Conservation (phyloP, 371 early-diverging fungal species). For the Conidiobolus incongruus region DNA sequence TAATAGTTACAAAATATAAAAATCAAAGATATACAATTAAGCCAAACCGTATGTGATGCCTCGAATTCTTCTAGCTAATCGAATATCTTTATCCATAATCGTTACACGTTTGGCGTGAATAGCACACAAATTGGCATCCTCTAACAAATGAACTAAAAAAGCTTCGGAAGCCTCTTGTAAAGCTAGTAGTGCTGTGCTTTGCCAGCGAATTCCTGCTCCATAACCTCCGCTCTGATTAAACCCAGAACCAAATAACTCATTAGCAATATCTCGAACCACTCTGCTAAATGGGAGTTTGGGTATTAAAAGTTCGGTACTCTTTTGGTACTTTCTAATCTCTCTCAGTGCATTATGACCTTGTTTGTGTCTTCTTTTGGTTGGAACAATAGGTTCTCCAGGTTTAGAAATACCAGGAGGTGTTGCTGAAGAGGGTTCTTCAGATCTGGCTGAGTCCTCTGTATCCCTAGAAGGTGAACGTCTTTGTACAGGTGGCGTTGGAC, state of each 20-base stretch:
- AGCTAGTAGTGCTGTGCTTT: slow-evolving; percentile 52
- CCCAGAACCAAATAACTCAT: slow-evolving; percentile 10
- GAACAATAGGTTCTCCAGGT: neutral
- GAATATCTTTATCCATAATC: slow-evolving; percentile 76
- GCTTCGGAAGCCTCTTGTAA: slow-evolving; percentile 85
- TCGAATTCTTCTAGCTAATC: slow-evolving; percentile 78
- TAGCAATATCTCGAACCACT: slow-evolving; percentile 25
- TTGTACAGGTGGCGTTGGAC: too few species aligned
- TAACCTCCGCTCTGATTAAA: slow-evolving; percentile 9
- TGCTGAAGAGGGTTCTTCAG: too few species aligned
- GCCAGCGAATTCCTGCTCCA: slow-evolving; percentile 43
- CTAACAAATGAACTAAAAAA: slow-evolving; percentile 70
- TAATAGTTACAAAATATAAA: too few species aligned
- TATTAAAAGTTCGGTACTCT: slow-evolving; percentile 35
- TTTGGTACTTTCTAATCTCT: slow-evolving; percentile 53
- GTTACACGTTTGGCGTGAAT: slow-evolving; percentile 92
- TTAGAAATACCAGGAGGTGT: too few species aligned
- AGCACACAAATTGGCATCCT: slow-evolving; percentile 84
- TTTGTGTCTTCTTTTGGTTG: slow-evolving; percentile 15
- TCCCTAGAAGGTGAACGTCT: too few species aligned
- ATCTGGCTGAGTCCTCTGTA: too few species aligned
- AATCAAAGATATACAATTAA: too few species aligned
- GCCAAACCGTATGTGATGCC: slow-evolving; percentile 12
- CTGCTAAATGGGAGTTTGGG: slow-evolving; percentile 59
- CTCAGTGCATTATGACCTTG: slow-evolving; percentile 41